Base-by-base conservation (phyloP, 208 protist genomes). In the Wallacemonas sp. region DNA sequence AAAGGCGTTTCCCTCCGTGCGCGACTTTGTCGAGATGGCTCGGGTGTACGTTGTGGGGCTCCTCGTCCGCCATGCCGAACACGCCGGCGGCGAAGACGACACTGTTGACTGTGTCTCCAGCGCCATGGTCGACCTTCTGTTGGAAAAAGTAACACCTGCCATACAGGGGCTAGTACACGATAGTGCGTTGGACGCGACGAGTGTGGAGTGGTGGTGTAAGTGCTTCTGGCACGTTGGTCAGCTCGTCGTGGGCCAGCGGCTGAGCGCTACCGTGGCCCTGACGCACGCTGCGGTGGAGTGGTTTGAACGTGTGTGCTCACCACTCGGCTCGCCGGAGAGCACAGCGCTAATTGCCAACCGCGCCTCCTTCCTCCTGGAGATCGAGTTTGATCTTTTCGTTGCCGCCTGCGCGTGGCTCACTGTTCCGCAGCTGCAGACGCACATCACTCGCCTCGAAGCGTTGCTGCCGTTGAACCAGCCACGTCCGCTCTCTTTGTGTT, bases 151-250 rank as follows among this genome's bases (percentile, higher is more conserved):
- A 10, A 54, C 62, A 19, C 65, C 66, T 1, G 4, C 71, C 21
- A 13, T 75, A 27, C 13, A 57, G 0, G 22, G 6, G 13, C 22
- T 63, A 10, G 66, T 53, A 4, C 17, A 15, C 17, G 50, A 26
- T 8, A 5, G 34, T 24, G 9, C 33, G n/a, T 26, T 73, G 1
- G 29, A 46, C 2, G 9, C 17, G 1, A 0, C 12, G 1, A 37
- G 29, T 9, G 21, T 48, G 8, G 36, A 21, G n/a, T 82, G 79
- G 79, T 85, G 79, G 79, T 70, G 66, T 22, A 67, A 63, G 15
- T 58, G 73, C 27, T 59, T 85, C 21, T 79, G 70, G 63, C 63
- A 73, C 50, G 36, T 68, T 9, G 48, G 50, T 1, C 70, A 80
- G 26, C 34, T 46, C 1, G 46, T 81, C 12, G 15, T 41, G 13